A percentile compares a stretch with the other conserved stretches of the same genome.
phyloP scores from a whole-genome alignment of 2,329 filamentous ascomycete genomes.

The Epichloe sp. region DNA sequence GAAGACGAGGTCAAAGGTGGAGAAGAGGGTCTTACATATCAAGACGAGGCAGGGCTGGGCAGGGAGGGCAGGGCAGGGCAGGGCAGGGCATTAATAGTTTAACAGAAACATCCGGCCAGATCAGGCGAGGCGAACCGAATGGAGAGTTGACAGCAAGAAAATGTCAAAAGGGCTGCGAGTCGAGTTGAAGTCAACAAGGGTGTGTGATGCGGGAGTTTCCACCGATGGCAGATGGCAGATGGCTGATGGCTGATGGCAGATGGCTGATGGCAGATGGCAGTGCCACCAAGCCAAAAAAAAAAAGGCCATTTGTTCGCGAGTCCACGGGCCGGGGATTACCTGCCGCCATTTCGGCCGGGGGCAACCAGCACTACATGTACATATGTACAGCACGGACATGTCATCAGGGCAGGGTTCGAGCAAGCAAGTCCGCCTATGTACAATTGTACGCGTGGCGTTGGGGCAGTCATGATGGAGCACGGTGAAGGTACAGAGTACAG shows the following conservation, averaged over 20 bases:
- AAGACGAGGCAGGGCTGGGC: not conserved
- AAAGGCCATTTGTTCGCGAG: no score
- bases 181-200: not conserved
- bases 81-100: conserved; percentile 4
- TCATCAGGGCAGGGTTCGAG: no score
- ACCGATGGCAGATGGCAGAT: no score
- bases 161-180: not conserved
- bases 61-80: not conserved
- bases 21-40: not conserved
- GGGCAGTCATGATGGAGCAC: not conserved
- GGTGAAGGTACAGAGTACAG: not conserved
- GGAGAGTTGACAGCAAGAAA: conserved; percentile 1
- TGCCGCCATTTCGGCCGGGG: not conserved
- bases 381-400: no score
- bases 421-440: no score
- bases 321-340: not conserved
- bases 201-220: no score
- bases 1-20: not conserved
- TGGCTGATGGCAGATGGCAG: not conserved
- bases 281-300: not conserved
- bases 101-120: not conserved
- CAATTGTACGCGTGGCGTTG: not conserved
- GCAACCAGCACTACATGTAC: not conserved
- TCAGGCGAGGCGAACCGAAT: not conserved
- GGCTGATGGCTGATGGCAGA: not conserved